Evolutionary conservation across 2,329 filamentous ascomycete genomes (phyloP), one percentile per base, ranked within the genome.

Genomic region (Ascochyta clinopodiicola): DNA sequence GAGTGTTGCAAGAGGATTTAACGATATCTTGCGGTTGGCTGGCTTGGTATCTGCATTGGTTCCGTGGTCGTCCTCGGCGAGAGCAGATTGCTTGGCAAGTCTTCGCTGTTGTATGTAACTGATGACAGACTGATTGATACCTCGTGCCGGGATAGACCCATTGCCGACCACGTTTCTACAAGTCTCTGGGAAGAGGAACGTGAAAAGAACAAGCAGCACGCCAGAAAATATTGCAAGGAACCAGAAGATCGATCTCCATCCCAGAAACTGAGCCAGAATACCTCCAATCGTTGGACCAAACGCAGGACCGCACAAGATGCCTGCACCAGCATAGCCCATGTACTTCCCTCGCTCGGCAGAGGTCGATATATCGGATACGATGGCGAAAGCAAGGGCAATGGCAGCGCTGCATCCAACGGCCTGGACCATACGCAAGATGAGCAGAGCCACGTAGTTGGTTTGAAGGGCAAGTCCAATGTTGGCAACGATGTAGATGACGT

Each of bases 301-400:
- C 6, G 70, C 61, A 29, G 70, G 59, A 10, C 73, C 63, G 58
- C 71, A 66, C 10, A 73, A 44, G 3, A 71, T 17, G 83, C 86
- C 6, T 80, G 80, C 37, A 81, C 82, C n/a, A 87, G 84, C 55
- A 86, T 83, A 52, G 84, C 89, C 78, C 75, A 93, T 88, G 66
- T 90, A 93, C 59, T 82, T 84, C 1, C 90, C 91, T 61, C 91
- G 80, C 70, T 94, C 88, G 0, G 86, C 82, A 40, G 84, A 86
- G 0, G 88, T 86, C 0, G 87, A 81, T 3, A 93, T 81, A 64
- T 95, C 91, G 0, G 88, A 87, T 8, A 93, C 84, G 2, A 92
- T 86, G 1, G 87, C 90, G 60, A 84, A 88, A 0, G 84, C 85
- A 1, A 95, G 78, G 0, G 90, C 61, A 25, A 79, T 78, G 2